phyloP scores from a whole-genome alignment of 2,329 filamentous ascomycete genomes.

The Cephalotrichum gorgonifer region DNA sequence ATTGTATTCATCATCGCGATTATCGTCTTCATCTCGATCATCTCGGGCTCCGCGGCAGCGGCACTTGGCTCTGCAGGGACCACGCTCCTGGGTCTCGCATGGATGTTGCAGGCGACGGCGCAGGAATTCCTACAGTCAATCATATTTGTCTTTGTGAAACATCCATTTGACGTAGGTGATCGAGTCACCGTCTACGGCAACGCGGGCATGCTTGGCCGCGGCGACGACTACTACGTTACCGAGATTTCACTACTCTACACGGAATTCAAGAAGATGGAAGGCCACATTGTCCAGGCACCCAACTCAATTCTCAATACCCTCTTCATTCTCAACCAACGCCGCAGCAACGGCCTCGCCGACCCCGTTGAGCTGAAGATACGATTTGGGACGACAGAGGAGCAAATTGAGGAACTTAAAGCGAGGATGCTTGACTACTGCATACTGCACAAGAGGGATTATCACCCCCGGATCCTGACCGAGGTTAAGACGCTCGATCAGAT shows the following conservation, averaged over 20 bases:
- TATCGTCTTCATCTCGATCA: conserved; percentile 79
- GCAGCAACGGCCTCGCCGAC: conserved; percentile 80
- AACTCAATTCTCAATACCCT: conserved; percentile 89
- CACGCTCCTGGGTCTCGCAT: conserved; percentile 77
- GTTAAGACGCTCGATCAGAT: conserved; percentile 70
- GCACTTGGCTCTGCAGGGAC: conserved; percentile 86
- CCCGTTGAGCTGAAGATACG: conserved; percentile 75
- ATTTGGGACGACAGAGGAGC: conserved; percentile 73
- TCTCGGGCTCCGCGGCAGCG: conserved; percentile 82
- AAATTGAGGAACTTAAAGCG: conserved; percentile 73
- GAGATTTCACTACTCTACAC: conserved; percentile 89
- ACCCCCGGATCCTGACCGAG: conserved; percentile 77
- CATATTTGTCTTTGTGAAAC: conserved; percentile 94
- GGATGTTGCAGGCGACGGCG: conserved; percentile 85
- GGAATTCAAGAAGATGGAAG: conserved; percentile 98
- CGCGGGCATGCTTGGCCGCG: conserved; percentile 64
- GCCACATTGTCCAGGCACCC: conserved; percentile 88
- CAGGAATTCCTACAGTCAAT: conserved; percentile 91
- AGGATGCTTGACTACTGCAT: conserved; percentile 75
- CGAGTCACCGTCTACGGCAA: conserved; percentile 87
- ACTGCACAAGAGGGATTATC: conserved; percentile 81
- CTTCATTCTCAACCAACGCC: conserved; percentile 90
- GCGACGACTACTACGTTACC: conserved; percentile 94
- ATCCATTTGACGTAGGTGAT: conserved; percentile 93
- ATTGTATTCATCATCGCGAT: conserved; percentile 72